These are phyloP conservation scores for Aspergillus brasiliensis DNA, from an alignment of 2,329 filamentous ascomycete genomes.

Conservation along the genomic window DNA sequence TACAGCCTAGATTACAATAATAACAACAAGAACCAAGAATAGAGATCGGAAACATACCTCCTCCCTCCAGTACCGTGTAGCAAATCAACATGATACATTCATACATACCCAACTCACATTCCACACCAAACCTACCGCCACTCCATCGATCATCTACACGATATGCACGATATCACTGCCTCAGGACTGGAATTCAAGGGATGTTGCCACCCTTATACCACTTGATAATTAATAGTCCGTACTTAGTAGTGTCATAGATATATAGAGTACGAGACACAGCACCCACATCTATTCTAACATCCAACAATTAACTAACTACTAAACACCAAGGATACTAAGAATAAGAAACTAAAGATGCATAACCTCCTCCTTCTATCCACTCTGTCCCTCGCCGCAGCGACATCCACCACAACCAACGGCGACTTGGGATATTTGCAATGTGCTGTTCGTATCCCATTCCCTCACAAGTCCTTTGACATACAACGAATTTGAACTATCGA, in stretches of 20 bases:
- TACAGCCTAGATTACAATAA: too few relatives aligned
- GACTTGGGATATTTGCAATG: slow-evolving; percentile 16
- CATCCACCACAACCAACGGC: not conserved
- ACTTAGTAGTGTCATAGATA: too few relatives aligned
- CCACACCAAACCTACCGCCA: not conserved
- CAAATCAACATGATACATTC: not conserved
- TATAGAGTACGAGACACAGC: too few relatives aligned
- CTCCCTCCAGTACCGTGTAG: too few relatives aligned
- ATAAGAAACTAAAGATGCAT: not conserved
- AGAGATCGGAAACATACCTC: too few relatives aligned
- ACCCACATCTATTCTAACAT: not conserved
- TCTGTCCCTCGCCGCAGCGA: slow-evolving; percentile 10
- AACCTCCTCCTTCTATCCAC: not conserved
- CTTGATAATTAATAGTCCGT: too few relatives aligned
- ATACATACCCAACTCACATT: not conserved
- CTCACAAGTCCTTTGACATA: too few relatives aligned
- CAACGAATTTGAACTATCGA: not conserved
- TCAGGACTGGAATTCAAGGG: not conserved
- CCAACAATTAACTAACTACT: not conserved
- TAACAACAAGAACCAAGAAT: not conserved
- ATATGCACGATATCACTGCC: too few relatives aligned
- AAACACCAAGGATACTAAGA: not conserved
- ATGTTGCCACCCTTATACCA: too few relatives aligned
- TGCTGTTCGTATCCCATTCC: slow-evolving; percentile 5
- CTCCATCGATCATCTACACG: too few relatives aligned